Evolutionary conservation across 192 early-diverging fungal species (phyloP).

Genomic region (Umbelopsis sp.): DNA sequence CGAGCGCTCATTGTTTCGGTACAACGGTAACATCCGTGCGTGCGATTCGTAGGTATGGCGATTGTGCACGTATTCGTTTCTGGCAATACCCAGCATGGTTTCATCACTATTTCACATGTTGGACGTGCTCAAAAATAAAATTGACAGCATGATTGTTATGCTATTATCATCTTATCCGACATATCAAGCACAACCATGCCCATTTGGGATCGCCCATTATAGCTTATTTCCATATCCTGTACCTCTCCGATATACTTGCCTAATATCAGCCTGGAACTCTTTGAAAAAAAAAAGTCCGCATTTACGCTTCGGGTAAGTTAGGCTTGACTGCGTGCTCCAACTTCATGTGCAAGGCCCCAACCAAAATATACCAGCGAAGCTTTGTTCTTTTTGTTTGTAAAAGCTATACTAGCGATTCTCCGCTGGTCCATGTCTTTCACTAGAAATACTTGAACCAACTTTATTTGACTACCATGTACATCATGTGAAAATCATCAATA

Average conservation of each 20-base stretch:
- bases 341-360: too few relatives aligned
- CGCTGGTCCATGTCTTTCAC: too few relatives aligned
- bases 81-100: background rate
- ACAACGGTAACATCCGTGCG: constrained; percentile 9
- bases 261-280: background rate
- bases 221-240: constrained; percentile 6
- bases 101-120: constrained; percentile 7
- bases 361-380: too few relatives aligned
- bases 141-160: constrained; percentile 19
- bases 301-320: too few relatives aligned
- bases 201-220: constrained; percentile 5
- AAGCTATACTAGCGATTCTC: too few relatives aligned
- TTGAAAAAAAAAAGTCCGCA: too few relatives aligned
- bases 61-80: too few relatives aligned
- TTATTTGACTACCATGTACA: background rate
- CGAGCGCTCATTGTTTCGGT: too few relatives aligned
- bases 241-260: background rate
- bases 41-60: background rate
- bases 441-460: too few relatives aligned
- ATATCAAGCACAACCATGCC: background rate
- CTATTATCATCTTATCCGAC: constrained; percentile 17
- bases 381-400: too few relatives aligned
- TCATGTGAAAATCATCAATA: constrained; percentile 10
- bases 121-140: too few relatives aligned
- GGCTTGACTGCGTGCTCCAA: too few relatives aligned